These are phyloP conservation scores for Grosmannia huntii DNA, from an alignment of 2,329 filamentous ascomycete species.

Conservation along the genomic window DNA sequence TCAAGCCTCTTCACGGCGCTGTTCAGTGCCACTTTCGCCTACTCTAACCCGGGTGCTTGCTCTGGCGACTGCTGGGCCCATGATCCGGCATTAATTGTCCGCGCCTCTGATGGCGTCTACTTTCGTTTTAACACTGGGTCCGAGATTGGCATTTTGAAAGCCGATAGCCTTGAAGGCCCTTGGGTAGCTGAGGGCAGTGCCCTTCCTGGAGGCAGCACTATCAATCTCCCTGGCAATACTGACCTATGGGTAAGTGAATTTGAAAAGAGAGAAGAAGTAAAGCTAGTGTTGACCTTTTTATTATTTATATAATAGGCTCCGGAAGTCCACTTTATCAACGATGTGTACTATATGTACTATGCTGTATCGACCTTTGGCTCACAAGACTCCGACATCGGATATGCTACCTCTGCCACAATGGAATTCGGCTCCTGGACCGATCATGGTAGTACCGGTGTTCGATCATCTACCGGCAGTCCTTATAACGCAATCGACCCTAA, in stretches of 20 bases:
- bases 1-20: not conserved
- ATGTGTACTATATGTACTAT: constrained; percentile 53
- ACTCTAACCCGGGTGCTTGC: not conserved
- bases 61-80: constrained; percentile 12
- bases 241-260: constrained; percentile 24
- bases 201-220: constrained; percentile 23
- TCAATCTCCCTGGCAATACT: constrained; percentile 23
- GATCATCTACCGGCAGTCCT: constrained; percentile 23
- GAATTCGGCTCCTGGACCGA: constrained; percentile 49
- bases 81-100: constrained; percentile 25
- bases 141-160: constrained; percentile 25
- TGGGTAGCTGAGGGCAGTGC: constrained; percentile 28
- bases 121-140: constrained; percentile 31
- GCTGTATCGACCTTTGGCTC: constrained; percentile 48
- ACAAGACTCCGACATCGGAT: constrained; percentile 48
- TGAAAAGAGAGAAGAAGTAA: no score
- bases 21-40: not conserved
- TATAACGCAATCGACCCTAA: constrained; percentile 53
- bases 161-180: constrained; percentile 23
- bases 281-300: not conserved
- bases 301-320: constrained; percentile 35
- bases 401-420: constrained; percentile 31
- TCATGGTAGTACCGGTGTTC: constrained; percentile 40
- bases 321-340: constrained; percentile 43
- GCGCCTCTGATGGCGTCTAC: constrained; percentile 25